Evolutionary conservation across 768 basidiomycete species (phyloP), one percentile per base, ranked within the genome.

Genomic region (Suillus clintonianus): DNA sequence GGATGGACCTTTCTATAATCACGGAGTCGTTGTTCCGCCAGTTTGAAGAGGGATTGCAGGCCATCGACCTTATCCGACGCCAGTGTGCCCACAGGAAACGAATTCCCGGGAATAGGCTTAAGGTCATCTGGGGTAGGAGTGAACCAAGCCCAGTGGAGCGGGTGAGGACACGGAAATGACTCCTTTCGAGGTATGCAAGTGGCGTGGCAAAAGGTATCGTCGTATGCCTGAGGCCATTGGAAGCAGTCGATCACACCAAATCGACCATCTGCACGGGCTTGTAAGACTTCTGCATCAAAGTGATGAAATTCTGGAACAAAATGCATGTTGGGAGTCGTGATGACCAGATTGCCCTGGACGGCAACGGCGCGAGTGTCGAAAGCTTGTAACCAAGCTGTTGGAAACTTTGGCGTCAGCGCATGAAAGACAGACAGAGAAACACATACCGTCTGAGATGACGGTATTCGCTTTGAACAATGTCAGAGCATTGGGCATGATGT

Each of bases 191-290:
- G 60, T 2, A 61, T 61, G 45, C 32, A 61, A 27, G 3, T n/a
- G n/a, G n/a, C n/a, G n/a, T n/a, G n/a, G n/a, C n/a, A n/a, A n/a
- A n/a, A n/a, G n/a, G n/a, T n/a, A 1, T 59, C 5, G 3, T 48
- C 34, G 3, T 59, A 37, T 1, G 51, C 14, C 17, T 63, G 57
- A 22, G 45, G 62, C 62, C 62, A 63, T 19, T 63, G 57, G n/a
- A 63, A 63, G 19, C 45, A 63, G 3, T 63, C 39, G 0, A 59
- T 34, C 0, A 50, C 5, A 0, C 62, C 45, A 4, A 63, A 50
- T 1, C 17, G 17, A 14, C 62, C 34, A 22, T 63, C 57, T 4
- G 24, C 15, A 0, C n/a, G 2, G 1, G 47, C 56, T 30, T 37
- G 42, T 17, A 63, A 8, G 32, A 9, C 4, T 32, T 65, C 37